Base-by-base conservation (phyloP, 331 rosid genomes). In the Rosa hybrid region DNA sequence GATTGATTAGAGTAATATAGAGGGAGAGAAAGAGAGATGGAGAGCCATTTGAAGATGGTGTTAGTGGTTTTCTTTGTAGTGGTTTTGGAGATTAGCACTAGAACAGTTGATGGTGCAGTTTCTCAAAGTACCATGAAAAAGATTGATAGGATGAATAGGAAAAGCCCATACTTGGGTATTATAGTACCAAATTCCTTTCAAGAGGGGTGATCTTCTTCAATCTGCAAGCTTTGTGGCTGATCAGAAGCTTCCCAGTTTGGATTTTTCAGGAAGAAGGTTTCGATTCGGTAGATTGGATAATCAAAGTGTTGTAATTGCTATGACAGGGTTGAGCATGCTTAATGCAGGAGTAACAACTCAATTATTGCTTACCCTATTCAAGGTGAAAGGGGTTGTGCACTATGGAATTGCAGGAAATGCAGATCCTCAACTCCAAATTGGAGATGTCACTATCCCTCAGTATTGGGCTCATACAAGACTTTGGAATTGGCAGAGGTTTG, bases 401-500 rank as follows among this genome's bases (percentile, higher is more conserved):
- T 86, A 74, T 68, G 97, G 98, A 81, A 86, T 92, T 84, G 92
- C 98, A 7, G 97, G 97, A 67, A 92, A 92, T 75, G 90, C 90
- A 72, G 83, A 94, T 81, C 91, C 98, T 25, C 16, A 88, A 23
- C 88, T 94, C 39, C 93, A 89, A 69, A 87, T 92, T 72, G 97
- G 98, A 81, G 94, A 92, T 80, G 97, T 94, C 0, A 85, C 94
- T 17, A 87, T 94, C 82, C 98, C 97, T 7, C 90, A 81, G 41
- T 87, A 60, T 62, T 92, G 97, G 97, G 93, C 96, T 21, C 98
- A 92, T 41, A 82, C 89, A 7, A 93, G 96, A 60, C 94, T 90
- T 21, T 92, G 94, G 98, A 86, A 88, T 77, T 92, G 96, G 98
- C 94, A 88, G 97, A 90, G 90, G 54, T 80, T 80, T 72, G 93